A percentile compares a stretch with the other conserved stretches of the same genome.
phyloP scores from a whole-genome alignment of 345 rosid genomes.

The Noccaea bulbosa region DNA sequence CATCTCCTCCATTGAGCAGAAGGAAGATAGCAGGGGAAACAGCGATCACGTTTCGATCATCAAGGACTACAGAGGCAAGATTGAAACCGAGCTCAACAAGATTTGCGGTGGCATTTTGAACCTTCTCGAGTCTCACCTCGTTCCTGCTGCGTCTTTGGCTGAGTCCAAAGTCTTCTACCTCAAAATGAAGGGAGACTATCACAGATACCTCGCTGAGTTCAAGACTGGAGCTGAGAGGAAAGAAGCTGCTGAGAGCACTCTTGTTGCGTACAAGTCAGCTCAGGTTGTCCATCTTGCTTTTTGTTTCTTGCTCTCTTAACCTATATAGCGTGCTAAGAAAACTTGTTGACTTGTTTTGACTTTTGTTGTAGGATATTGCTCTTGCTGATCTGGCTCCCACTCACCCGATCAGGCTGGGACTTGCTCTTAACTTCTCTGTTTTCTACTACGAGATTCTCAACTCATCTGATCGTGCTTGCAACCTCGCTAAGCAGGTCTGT shows the following conservation, averaged over 20 bases:
- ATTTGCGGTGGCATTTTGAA: slow-evolving; percentile 86
- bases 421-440: slow-evolving; percentile 97
- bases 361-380: slow-evolving; percentile 78
- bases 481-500: slow-evolving; percentile 88
- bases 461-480: slow-evolving; percentile 98
- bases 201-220: slow-evolving; percentile 93
- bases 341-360: slow-evolving; percentile 18
- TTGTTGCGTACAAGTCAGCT: slow-evolving; percentile 93
- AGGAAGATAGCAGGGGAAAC: slow-evolving; percentile 95
- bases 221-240: slow-evolving; percentile 94
- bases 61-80: slow-evolving; percentile 89
- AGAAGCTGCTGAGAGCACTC: slow-evolving; percentile 97
- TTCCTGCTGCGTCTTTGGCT: slow-evolving; percentile 81
- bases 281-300: slow-evolving; percentile 54
- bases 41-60: slow-evolving; percentile 74
- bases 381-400: slow-evolving; percentile 86
- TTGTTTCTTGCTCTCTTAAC: not conserved
- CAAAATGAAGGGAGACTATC: slow-evolving; percentile 98
- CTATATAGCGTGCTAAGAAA: not conserved
- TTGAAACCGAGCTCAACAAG: slow-evolving; percentile 86
- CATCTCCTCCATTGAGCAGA: slow-evolving; percentile 96
- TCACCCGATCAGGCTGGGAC: slow-evolving; percentile 95
- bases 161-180: slow-evolving; percentile 97
- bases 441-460: slow-evolving; percentile 97
- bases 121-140: slow-evolving; percentile 84